Percentiles rank a stretch among this genome's conserved stretches.
These are phyloP conservation scores for Sporopachydermia quercuum DNA, from an alignment of 805 yeast species.

Conservation along the genomic window DNA sequence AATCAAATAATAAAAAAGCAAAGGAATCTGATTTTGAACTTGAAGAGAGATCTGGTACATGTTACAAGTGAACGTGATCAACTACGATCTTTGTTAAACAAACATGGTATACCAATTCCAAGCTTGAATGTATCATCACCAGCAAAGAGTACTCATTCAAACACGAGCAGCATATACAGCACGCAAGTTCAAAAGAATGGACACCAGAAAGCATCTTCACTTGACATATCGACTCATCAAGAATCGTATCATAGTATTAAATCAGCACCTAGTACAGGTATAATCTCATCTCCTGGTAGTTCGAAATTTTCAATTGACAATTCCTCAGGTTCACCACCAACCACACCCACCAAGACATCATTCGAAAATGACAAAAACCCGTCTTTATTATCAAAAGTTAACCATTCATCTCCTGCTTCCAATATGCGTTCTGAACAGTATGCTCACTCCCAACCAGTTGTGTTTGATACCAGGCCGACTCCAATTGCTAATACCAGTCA, in stretches of 20 bases:
- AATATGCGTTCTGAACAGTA: neutral
- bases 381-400: too few relatives aligned
- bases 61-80: neutral
- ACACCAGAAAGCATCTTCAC: too few relatives aligned
- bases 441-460: neutral
- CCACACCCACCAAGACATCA: too few relatives aligned
- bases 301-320: too few relatives aligned
- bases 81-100: neutral
- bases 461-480: neutral
- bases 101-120: too few relatives aligned
- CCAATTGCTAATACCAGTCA: neutral
- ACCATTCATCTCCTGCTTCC: neutral
- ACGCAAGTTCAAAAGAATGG: too few relatives aligned
- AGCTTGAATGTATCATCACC: neutral
- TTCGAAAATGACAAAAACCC: too few relatives aligned
- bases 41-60: neutral
- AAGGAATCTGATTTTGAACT: neutral
- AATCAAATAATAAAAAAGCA: neutral
- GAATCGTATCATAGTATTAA: too few relatives aligned
- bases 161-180: neutral
- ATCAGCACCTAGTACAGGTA: too few relatives aligned
- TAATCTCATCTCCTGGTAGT: too few relatives aligned
- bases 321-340: too few relatives aligned
- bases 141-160: neutral
- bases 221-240: too few relatives aligned